Percentiles rank a stretch among this genome's conserved stretches.
Conservation (phyloP, 768 basidiomycete genomes). For the Lyophyllum atratum region DNA sequence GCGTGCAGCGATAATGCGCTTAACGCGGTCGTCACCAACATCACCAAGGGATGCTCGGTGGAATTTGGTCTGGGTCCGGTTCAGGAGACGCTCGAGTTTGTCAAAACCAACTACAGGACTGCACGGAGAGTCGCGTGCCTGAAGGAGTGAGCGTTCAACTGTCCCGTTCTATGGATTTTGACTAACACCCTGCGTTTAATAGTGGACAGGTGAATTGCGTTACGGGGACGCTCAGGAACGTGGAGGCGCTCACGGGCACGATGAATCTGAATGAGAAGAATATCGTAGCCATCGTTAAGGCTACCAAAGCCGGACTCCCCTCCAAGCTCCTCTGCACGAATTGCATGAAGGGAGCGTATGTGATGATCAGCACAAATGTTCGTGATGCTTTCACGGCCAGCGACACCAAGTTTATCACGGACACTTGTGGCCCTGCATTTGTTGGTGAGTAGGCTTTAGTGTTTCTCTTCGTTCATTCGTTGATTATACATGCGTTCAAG, state of each 20-base stretch:
- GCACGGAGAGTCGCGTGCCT: constrained; percentile 51
- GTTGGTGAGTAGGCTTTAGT: constrained; percentile 30
- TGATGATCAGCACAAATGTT: constrained; percentile 29
- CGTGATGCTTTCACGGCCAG: constrained; percentile 29
- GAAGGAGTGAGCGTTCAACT: constrained; percentile 48
- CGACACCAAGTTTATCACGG: constrained; percentile 21
- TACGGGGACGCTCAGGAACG: constrained; percentile 47
- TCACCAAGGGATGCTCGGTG: constrained; percentile 48
- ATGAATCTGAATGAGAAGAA: constrained; percentile 27
- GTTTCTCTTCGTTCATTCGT: neutral
- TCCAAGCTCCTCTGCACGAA: constrained; percentile 42
- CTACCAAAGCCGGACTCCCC: constrained; percentile 26
- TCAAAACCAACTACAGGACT: constrained; percentile 48
- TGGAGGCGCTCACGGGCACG: constrained; percentile 41
- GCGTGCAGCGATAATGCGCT: constrained; percentile 56
- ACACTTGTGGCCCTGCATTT: constrained; percentile 44
- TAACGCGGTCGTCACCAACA: constrained; percentile 41
- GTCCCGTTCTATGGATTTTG: neutral
- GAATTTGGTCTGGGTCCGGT: constrained; percentile 30
- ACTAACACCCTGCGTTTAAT: neutral
- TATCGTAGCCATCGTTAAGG: constrained; percentile 23
- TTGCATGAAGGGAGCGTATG: constrained; percentile 49
- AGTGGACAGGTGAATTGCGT: constrained; percentile 46
- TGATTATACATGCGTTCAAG: neutral
- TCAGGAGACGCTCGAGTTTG: constrained; percentile 25